phyloP scores from a whole-genome alignment of 2,329 filamentous ascomycete genomes.

The Fusarium abutilonis region DNA sequence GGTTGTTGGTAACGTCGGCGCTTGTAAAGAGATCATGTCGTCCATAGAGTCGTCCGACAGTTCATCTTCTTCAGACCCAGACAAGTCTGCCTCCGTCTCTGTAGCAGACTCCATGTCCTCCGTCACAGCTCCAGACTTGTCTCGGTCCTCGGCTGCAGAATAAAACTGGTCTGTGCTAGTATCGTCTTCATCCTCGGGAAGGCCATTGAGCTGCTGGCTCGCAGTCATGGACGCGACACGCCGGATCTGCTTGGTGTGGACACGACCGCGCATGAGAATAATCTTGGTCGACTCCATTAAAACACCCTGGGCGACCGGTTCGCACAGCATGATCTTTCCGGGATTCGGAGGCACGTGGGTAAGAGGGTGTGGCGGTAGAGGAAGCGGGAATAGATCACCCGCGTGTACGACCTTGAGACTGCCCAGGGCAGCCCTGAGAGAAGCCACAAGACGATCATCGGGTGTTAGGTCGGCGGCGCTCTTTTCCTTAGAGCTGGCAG shows the following conservation, averaged over 20 bases:
- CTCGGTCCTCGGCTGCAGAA: constrained; percentile 85
- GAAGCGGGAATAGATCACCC: constrained; percentile 81
- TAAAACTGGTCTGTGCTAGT: constrained; percentile 91
- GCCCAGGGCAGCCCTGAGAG: constrained; percentile 78
- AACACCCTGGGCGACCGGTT: constrained; percentile 90
- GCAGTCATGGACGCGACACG: constrained; percentile 58
- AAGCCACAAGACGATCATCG: constrained; percentile 68
- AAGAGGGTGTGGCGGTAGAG: constrained; percentile 83
- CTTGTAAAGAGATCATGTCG: constrained; percentile 89
- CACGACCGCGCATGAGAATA: constrained; percentile 75
- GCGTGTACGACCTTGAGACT: constrained; percentile 81
- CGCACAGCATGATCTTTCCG: constrained; percentile 89
- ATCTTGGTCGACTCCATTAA: constrained; percentile 82
- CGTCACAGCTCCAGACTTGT: constrained; percentile 66
- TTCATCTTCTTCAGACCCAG: constrained; percentile 71
- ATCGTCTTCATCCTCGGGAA: constrained; percentile 75
- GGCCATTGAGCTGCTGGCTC: constrained; percentile 62
- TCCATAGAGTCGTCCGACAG: constrained; percentile 92
- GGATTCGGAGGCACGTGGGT: constrained; percentile 86
- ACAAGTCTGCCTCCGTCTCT: constrained; percentile 71
- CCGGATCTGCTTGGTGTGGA: constrained; percentile 63
- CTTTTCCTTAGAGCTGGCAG: constrained; percentile 54
- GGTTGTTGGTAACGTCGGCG: constrained; percentile 80
- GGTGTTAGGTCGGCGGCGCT: constrained; percentile 51
- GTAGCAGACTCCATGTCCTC: constrained; percentile 68